Base-by-base conservation (phyloP, 2,329 filamentous ascomycete genomes). In the Davidsoniella virescens region DNA sequence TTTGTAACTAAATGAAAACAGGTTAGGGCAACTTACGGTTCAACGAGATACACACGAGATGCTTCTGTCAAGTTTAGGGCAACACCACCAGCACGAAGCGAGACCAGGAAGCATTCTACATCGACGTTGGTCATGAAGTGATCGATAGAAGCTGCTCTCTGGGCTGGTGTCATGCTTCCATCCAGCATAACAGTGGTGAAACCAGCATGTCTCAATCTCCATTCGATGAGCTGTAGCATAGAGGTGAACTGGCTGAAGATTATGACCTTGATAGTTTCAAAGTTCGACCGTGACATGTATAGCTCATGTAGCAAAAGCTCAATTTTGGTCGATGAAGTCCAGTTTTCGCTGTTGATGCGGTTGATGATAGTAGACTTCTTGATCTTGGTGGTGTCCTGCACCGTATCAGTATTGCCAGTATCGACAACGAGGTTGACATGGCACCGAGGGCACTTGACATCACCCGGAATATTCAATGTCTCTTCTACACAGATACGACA, bases 101-200 rank as follows among this genome's bases (percentile, higher is more conserved):
- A 95, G 0, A 98, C 92, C 1, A 98, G 70, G 64, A 98, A 98
- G 52, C 93, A 92, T 64, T 96, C 92, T 2, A 94, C 87, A 54
- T 95, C 81, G 4, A 87, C 76, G 53, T 95, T 93, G 43, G 76
- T 90, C 88, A 95, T 96, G 66, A 96, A 96, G 59, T 94, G 82
- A 53, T 94, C 84, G 60, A 96, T 96, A 2, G 86, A 92, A 33
- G 84, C 87, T 63, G 95, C 87, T 16, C 92, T 82, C 67, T 94
- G 87, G 1, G 84, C 81, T 7, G 90, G 92, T 5, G 84, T 93
- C 92, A 98, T 98, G 65, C 82, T 93, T 20, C 92, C 92, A 61
- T 98, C 92, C 4, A 98, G 76, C 87, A 98, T 94, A 52, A 96
- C 92, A 0, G 92, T 98, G 39, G 87, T 94, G 67, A 98, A 94